Conservation (phyloP, 2,329 filamentous ascomycete species). For the Microthyrium microscopicum region DNA sequence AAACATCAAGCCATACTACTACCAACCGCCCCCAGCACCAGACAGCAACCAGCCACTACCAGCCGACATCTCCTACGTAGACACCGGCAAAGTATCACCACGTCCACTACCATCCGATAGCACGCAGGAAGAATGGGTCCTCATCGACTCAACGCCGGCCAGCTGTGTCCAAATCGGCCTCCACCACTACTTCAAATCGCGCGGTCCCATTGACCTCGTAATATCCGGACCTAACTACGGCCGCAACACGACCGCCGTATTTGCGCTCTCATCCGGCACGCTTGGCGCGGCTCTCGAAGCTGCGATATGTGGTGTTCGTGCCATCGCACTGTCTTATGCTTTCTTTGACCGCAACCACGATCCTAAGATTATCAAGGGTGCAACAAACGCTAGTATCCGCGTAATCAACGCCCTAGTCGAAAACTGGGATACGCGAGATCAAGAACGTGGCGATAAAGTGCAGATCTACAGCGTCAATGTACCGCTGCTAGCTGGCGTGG, state of each 20-base stretch:
- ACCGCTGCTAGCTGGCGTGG: conserved; percentile 63
- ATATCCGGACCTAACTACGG: conserved; percentile 34
- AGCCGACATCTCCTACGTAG: conserved; percentile 15
- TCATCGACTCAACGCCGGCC: conserved; percentile 33
- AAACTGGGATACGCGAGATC: conserved; percentile 51
- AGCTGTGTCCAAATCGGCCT: conserved; percentile 33
- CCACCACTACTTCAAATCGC: conserved; percentile 27
- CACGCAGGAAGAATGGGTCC: conserved; percentile 27
- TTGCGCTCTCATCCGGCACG: conserved; percentile 31
- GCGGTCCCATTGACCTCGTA: conserved; percentile 30
- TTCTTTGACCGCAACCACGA: conserved; percentile 81
- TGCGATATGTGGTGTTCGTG: conserved; percentile 28
- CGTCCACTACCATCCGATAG: conserved; percentile 15
- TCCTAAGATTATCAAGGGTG: conserved; percentile 60
- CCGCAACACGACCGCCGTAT: conserved; percentile 33
- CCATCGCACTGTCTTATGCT: conserved; percentile 77
- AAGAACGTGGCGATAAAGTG: too few species aligned
- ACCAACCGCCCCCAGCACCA: conserved; percentile 35
- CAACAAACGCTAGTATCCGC: conserved; percentile 54
- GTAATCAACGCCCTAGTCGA: conserved; percentile 56
- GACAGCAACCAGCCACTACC: conserved; percentile 13
- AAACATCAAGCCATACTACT: conserved; percentile 70
- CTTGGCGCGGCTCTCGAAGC: conserved; percentile 34
- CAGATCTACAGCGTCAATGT: conserved; percentile 90
- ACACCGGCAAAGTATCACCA: conserved; percentile 20